A percentile compares a stretch with the other conserved stretches of the same genome.
Conservation (phyloP, 108 stramenopile genomes). For the Conticribra guillardii region DNA sequence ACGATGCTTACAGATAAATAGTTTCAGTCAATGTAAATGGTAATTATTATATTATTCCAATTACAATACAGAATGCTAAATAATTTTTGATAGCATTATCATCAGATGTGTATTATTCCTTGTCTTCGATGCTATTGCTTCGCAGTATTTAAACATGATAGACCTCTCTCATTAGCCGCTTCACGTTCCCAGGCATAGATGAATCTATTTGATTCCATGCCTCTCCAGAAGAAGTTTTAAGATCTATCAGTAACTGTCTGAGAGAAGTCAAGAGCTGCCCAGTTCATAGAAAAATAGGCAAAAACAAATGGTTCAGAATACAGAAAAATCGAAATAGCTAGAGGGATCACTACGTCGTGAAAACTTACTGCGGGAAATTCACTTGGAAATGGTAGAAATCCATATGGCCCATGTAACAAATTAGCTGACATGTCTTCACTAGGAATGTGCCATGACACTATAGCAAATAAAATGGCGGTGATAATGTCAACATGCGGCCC, state of each 20-base stretch:
- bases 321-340: no score
- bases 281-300: no score
- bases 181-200: slow-evolving; percentile 73
- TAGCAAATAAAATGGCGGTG: slow-evolving; percentile 70
- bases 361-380: no score
- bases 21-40: no score
- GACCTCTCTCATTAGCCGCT: slow-evolving; percentile 65
- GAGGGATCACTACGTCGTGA: no score
- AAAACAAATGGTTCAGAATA: no score
- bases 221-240: slow-evolving; percentile 67
- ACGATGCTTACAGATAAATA: slow-evolving; percentile 11
- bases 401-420: slow-evolving; percentile 56
- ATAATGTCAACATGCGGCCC: slow-evolving; percentile 50
- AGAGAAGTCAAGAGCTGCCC: slow-evolving; percentile 58
- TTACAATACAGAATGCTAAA: not conserved
- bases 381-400: slow-evolving; percentile 67
- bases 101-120: not conserved
- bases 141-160: slow-evolving; percentile 54
- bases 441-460: slow-evolving; percentile 78
- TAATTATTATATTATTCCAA: no score
- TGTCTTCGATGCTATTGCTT: no score
- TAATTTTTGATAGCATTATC: no score
- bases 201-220: slow-evolving; percentile 64
- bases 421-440: slow-evolving; percentile 26
- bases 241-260: slow-evolving; percentile 60